Conservation (phyloP, 768 basidiomycete species). For the Rhizopogon rudus region DNA sequence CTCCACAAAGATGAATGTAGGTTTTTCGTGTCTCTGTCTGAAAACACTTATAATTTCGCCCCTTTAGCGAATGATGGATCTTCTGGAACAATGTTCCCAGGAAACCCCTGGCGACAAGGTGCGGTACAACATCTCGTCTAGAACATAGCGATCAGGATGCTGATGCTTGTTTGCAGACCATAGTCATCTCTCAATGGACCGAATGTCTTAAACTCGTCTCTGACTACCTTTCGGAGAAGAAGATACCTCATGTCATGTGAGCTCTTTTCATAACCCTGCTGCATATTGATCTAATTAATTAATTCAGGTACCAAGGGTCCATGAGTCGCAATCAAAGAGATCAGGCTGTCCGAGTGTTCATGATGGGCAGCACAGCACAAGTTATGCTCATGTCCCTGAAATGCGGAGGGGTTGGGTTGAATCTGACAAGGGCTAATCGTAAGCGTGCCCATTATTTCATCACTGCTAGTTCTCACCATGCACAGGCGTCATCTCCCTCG, state of each 20-base stretch:
- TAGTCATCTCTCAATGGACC: conserved; percentile 73
- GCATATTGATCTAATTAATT: background rate
- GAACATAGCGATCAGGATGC: background rate
- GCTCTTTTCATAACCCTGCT: conserved; percentile 3
- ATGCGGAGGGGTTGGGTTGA: conserved; percentile 52
- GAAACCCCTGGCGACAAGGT: conserved; percentile 61
- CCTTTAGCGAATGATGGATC: conserved; percentile 54
- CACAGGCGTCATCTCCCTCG: conserved; percentile 50
- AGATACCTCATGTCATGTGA: conserved; percentile 52
- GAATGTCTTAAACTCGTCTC: conserved; percentile 59
- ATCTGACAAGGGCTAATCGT: conserved; percentile 59
- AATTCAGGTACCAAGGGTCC: conserved; percentile 50
- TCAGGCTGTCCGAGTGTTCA: conserved; percentile 51
- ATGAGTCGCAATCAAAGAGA: conserved; percentile 53
- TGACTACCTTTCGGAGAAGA: conserved; percentile 49
- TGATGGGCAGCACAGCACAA: conserved; percentile 50
- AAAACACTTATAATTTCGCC: background rate
- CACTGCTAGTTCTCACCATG: background rate
- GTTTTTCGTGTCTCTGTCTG: conserved; percentile 1
- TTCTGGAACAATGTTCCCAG: conserved; percentile 38
- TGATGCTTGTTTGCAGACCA: conserved; percentile 31
- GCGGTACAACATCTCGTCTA: background rate
- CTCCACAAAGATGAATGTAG: conserved; percentile 72
- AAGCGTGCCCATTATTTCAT: background rate
- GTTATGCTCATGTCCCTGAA: conserved; percentile 63